Evolutionary conservation across 2,329 filamentous ascomycete species (phyloP).

Genomic region (Epichloe gansuensis): DNA sequence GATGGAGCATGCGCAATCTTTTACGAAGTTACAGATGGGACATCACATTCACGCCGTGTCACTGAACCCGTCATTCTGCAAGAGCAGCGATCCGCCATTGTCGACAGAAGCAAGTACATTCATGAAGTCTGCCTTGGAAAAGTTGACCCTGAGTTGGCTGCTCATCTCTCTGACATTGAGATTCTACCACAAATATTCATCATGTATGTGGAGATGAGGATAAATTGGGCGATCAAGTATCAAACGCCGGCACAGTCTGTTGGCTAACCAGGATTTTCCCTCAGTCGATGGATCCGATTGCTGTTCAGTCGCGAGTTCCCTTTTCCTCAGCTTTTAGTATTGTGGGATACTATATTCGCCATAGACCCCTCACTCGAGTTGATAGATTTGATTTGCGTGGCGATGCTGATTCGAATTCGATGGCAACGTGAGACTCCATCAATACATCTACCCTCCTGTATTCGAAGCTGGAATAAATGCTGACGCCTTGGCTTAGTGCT

Average conservation of each 20-base stretch:
- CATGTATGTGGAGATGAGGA: constrained; percentile 45
- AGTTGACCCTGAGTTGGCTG: constrained; percentile 71
- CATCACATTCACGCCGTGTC: constrained; percentile 7
- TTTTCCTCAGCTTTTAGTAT: constrained; percentile 66
- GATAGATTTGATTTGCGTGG: constrained; percentile 82
- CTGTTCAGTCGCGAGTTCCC: constrained; percentile 89
- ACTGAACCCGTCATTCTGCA: constrained; percentile 12
- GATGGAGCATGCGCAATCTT: constrained; percentile 78
- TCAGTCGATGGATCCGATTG: constrained; percentile 81
- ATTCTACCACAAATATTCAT: constrained; percentile 94
- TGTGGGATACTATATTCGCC: constrained; percentile 90
- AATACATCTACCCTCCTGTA: neutral
- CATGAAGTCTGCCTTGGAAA: constrained; percentile 70
- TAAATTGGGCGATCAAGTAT: neutral
- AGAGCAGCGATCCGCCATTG: constrained; percentile 46
- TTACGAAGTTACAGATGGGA: constrained; percentile 52
- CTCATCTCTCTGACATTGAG: constrained; percentile 71
- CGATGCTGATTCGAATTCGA: constrained; percentile 84
- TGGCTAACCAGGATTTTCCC: neutral
- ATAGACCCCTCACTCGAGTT: constrained; percentile 70
- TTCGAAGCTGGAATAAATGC: constrained; percentile 1
- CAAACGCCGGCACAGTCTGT: neutral
- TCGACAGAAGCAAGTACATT: constrained; percentile 74
- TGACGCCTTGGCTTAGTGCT: constrained; percentile 45
- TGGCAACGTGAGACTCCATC: constrained; percentile 58